Evolutionary conservation across 371 early-diverging fungal species (phyloP), one percentile per base, ranked within the genome.

Genomic region (Phascolomyces articulosus): DNA sequence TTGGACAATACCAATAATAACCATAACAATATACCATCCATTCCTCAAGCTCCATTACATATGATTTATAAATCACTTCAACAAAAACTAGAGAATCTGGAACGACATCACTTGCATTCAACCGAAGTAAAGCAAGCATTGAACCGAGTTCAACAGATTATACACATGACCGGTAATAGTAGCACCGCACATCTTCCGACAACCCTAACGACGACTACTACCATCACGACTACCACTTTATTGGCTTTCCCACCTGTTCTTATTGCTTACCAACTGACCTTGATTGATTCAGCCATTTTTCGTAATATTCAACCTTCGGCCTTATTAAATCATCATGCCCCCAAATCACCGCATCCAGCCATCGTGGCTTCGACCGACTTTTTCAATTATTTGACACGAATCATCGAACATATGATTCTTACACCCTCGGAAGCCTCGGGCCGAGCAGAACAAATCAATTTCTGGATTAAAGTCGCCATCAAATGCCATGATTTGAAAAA

Each of bases 321-420:
- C n/a, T 71, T 93, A 6, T 49, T 89, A 18, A 57, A 71, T 0
- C 93, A 92, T 69, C 41, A 60, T 34, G 82, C 90, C 0, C 85
- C 91, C 0, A 85, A 87, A 40, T 67, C 78, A 18, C 91, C 91
- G 0, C 81, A 89, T 47, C 83, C 87, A 11, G 71, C 83, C n/a
- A 82, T 94, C 27, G 86, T 85, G 10, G 87, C 89, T 4, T 87
- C 87, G 1, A 88, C 92, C 2, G 93, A 91, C 59, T 91, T 91
- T 69, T 93, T 94, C 81, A 94, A 94, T 66, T 92, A 91, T 66
- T 66, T 92, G 7, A 90, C 93, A 15, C 81, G 94, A 15, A 58
- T 89, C 31, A 86, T 94, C 28, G 94, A 94, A 67, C 82, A 83
- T 49, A 82, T 91, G 4, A 85, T 94, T 24, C 70, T 94, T 15